phyloP scores from a whole-genome alignment of 345 rosid genomes.

The Alliaria petiolata region DNA sequence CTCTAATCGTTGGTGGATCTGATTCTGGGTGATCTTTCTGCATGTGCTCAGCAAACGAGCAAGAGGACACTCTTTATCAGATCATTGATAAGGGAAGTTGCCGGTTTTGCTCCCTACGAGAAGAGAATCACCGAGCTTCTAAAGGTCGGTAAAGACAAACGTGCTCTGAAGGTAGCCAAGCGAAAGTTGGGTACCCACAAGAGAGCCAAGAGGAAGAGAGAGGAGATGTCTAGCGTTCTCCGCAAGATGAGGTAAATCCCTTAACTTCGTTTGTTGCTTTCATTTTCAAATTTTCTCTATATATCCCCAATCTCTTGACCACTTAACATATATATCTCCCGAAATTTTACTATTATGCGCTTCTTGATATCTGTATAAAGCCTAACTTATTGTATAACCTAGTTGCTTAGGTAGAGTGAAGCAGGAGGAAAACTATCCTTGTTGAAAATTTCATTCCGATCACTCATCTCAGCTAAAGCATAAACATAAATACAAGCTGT shows the following conservation, averaged over 20 bases:
- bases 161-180: constrained; percentile 41
- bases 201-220: constrained; percentile 43
- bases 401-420: background rate
- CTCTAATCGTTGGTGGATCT: background rate
- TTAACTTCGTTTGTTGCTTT: background rate
- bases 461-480: background rate
- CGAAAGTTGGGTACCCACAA: constrained; percentile 39
- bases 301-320: background rate
- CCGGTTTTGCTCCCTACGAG: constrained; percentile 35
- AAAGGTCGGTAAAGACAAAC: constrained; percentile 37
- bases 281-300: background rate
- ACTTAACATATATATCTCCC: background rate
- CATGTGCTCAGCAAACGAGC: constrained; percentile 28
- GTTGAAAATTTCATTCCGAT: background rate
- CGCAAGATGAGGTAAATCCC: constrained; percentile 28
- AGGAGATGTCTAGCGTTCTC: constrained; percentile 41
- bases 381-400: background rate
- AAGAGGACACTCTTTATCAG: constrained; percentile 31
- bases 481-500: background rate
- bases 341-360: background rate
- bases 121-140: constrained; percentile 38
- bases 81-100: constrained; percentile 30
- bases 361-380: background rate
- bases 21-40: background rate
- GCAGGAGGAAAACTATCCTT: background rate